Percentiles rank a stretch among this genome's conserved stretches.
These are phyloP conservation scores for Adiantum capillusveneris DNA, from an alignment of 75 land plant genomes.

Conservation along the genomic window DNA sequence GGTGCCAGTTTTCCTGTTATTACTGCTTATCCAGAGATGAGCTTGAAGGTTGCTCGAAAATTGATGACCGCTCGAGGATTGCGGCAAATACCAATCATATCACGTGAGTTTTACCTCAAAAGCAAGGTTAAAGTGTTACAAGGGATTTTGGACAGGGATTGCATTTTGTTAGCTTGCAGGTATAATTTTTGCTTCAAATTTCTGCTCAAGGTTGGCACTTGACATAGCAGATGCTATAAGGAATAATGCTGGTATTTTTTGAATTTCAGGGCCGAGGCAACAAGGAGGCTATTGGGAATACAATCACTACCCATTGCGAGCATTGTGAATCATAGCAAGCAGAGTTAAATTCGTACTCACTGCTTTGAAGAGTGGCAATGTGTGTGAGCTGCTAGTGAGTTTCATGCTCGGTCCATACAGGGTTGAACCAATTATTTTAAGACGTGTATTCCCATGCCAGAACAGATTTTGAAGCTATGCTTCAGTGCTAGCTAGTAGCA, in stretches of 20 bases:
- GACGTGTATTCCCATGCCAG: no score
- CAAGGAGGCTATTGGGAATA: constrained; percentile 20
- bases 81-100: constrained; percentile 65
- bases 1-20: constrained; percentile 27
- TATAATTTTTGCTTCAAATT: no score
- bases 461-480: no score
- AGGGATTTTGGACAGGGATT: constrained; percentile 76
- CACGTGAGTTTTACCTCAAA: constrained; percentile 14
- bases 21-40: constrained; percentile 53
- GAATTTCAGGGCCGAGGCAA: constrained; percentile 28
- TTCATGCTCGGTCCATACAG: no score
- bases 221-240: not conserved
- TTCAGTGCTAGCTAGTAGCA: no score
- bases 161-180: constrained; percentile 83
- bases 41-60: constrained; percentile 42
- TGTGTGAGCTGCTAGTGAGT: no score
- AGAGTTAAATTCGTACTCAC: no score
- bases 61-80: constrained; percentile 61
- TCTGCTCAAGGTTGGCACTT: not conserved
- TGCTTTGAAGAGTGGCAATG: no score
- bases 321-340: no score
- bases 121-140: constrained; percentile 24
- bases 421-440: no score
- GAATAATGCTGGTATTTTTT: not conserved
- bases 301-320: no score